Conservation (phyloP, 441 rosid species). For the Adansonia gregorii region DNA sequence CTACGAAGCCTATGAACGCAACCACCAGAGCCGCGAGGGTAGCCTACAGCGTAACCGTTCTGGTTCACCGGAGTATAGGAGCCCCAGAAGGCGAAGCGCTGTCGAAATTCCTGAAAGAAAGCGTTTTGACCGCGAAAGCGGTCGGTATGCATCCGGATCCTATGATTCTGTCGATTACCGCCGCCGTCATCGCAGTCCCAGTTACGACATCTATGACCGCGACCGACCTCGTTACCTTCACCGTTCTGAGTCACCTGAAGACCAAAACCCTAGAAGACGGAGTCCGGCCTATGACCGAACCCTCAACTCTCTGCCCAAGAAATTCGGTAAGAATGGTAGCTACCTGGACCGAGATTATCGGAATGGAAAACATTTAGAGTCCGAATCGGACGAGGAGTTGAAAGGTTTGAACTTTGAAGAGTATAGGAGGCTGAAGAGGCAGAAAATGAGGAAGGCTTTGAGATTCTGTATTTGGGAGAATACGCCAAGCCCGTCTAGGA, state of each 20-base stretch:
- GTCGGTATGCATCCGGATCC: slow-evolving; percentile 37
- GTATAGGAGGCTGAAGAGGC: slow-evolving; percentile 77
- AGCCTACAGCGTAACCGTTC: slow-evolving; percentile 37
- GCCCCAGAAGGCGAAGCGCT: slow-evolving; percentile 43
- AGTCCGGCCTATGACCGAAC: slow-evolving; percentile 35
- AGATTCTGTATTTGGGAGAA: slow-evolving; percentile 70
- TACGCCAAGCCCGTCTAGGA: slow-evolving; percentile 87
- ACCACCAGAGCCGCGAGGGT: slow-evolving; percentile 32
- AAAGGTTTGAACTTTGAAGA: slow-evolving; percentile 76
- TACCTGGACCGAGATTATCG: slow-evolving; percentile 51
- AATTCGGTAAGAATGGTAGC: slow-evolving; percentile 54
- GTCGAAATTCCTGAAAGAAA: slow-evolving; percentile 37
- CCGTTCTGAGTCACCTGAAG: slow-evolving; percentile 43
- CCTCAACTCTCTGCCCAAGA: slow-evolving; percentile 61
- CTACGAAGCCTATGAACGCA: slow-evolving; percentile 45
- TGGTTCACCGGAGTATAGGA: slow-evolving; percentile 34
- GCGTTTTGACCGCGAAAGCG: slow-evolving; percentile 30
- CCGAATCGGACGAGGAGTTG: slow-evolving; percentile 89
- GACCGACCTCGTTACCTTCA: slow-evolving; percentile 30
- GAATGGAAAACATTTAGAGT: slow-evolving; percentile 54
- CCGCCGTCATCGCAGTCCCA: slow-evolving; percentile 45
- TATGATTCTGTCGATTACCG: slow-evolving; percentile 34
- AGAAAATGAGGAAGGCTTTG: slow-evolving; percentile 69
- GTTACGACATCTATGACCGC: slow-evolving; percentile 46
- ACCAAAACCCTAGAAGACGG: slow-evolving; percentile 38